Evolutionary conservation across 345 rosid species (phyloP).

Genomic region (rapeseed (Brassica napus)): Da-Ae NC_063446.1:68809001-68809500

Average conservation of each 20-base stretch:
- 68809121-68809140: constrained; percentile 70
- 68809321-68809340: constrained; percentile 91
- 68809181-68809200: constrained; percentile 75
- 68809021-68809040: constrained; percentile 47
- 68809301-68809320: constrained; percentile 71
- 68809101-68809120: constrained; percentile 38
- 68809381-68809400: constrained; percentile 96
- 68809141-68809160: constrained; percentile 62
- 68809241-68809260: constrained; percentile 92
- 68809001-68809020: constrained; percentile 16
- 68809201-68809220: constrained; percentile 81
- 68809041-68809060: constrained; percentile 50
- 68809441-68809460: constrained; percentile 89
- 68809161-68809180: constrained; percentile 59
- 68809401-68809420: constrained; percentile 74
- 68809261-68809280: constrained; percentile 67
- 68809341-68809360: constrained; percentile 79
- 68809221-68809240: constrained; percentile 76
- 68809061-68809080: constrained; percentile 38
- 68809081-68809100: constrained; percentile 51
- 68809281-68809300: constrained; percentile 71
- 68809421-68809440: constrained; percentile 94
- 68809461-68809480: constrained; percentile 98
- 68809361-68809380: constrained; percentile 94
- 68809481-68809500: constrained; percentile 71